A percentile compares a stretch with the other conserved stretches of the same genome.
phyloP scores from a whole-genome alignment of 1,284 basidiomycete species.

The Lentinula novae-zelandiae region DNA sequence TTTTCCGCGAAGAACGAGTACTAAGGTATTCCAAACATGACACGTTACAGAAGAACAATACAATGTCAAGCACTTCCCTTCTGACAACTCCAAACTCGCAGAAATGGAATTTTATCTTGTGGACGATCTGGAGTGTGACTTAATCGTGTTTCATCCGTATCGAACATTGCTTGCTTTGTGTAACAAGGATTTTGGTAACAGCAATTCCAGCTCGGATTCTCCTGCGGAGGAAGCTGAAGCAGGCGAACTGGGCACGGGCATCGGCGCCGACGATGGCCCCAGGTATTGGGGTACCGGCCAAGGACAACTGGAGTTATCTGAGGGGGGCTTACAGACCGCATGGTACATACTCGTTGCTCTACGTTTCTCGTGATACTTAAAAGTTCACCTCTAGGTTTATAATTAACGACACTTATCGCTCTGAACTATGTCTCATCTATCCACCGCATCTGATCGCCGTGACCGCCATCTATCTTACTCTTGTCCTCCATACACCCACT shows the following conservation, averaged over 20 bases:
- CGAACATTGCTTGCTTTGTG: slow-evolving; percentile 79
- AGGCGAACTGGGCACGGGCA: slow-evolving; percentile 57
- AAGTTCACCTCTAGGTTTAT: slow-evolving; percentile 70
- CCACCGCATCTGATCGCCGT: slow-evolving; percentile 94
- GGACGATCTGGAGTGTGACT: slow-evolving; percentile 93
- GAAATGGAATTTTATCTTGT: slow-evolving; percentile 99
- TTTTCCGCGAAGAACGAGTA: background rate
- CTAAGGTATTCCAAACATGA: background rate
- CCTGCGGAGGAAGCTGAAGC: slow-evolving; percentile 45
- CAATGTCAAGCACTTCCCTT: slow-evolving; percentile 72
- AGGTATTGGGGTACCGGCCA: slow-evolving; percentile 76
- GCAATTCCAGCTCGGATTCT: slow-evolving; percentile 14
- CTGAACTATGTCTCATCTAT: slow-evolving; percentile 85
- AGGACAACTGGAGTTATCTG: slow-evolving; percentile 62
- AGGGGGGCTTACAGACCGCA: slow-evolving; percentile 69
- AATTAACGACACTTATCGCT: slow-evolving; percentile 94
- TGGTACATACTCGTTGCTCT: slow-evolving; percentile 85
- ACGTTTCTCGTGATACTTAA: slow-evolving; percentile 51
- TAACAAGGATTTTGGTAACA: slow-evolving; percentile 35
- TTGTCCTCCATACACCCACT: slow-evolving; percentile 62
- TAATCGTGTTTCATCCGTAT: slow-evolving; percentile 94
- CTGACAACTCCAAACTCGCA: slow-evolving; percentile 88
- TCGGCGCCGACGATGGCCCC: slow-evolving; percentile 53
- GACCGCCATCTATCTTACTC: slow-evolving; percentile 84
- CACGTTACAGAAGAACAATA: slow-evolving; percentile 46